Evolutionary conservation across 2,329 filamentous ascomycete genomes (phyloP), one percentile per base, ranked within the genome.

Genomic region (Helotiales sp.): DNA sequence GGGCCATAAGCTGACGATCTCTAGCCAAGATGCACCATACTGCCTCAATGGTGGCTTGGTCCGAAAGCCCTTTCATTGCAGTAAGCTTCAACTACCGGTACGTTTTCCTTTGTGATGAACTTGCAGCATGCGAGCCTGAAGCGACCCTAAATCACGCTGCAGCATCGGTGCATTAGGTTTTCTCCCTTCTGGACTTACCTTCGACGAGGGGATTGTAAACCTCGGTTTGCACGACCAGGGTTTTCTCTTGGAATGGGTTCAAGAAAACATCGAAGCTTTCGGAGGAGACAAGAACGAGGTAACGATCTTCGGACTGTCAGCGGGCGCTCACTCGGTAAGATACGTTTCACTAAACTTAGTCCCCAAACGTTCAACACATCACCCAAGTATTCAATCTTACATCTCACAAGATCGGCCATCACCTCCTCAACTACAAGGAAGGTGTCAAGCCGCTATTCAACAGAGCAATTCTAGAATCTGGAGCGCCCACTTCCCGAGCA

Each of bases 131-230:
- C 19, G 9, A 25, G 4, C 25, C 12, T 19, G n/a, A n/a, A n/a
- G 2, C 8, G 15, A 31, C 25, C 22, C 10, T 10, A 9, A n/a
- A 47, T 55, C 25, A 52, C 15, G 3, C 2, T 12, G 6, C 30
- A 79, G 87, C 13, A 79, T 89, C 42, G 83, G 84, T 4, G 80
- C 82, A 2, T 75, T 90, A 66, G 89, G 89, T 0, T 91, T 93
- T 72, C 71, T 89, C 38, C 79, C 82, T 19, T 85, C 82, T 1
- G 72, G 72, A 17, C 62, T 81, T 53, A 76, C 82, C 17, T 75
- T 77, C 19, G 78, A 77, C 22, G 79, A 78, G 49, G 84, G 81
- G 0, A 67, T 82, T 42, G 73, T 86, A 47, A 90, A 90, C 61
- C 72, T 86, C 9, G 87, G 87, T 2, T 71, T 88, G 49, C 75